These are phyloP conservation scores for Geosmithia flava DNA, from an alignment of 2,329 filamentous ascomycete species.

Conservation along the genomic window DNA sequence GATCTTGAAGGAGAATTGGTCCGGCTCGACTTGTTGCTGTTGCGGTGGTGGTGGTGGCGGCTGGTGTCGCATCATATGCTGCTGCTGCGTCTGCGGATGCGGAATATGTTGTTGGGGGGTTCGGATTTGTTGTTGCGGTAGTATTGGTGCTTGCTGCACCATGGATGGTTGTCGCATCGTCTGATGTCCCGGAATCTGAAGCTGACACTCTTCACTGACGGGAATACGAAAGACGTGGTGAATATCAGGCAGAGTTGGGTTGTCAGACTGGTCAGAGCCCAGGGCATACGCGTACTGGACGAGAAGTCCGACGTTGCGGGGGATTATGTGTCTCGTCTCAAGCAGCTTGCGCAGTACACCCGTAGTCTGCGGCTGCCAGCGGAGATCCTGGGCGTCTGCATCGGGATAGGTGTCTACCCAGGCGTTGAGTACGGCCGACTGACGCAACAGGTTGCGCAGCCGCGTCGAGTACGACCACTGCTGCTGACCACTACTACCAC, in stretches of 20 bases:
- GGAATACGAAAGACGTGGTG: constrained; percentile 21
- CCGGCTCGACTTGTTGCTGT: constrained; percentile 9
- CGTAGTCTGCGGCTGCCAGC: constrained; percentile 29
- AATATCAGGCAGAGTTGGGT: constrained; percentile 12
- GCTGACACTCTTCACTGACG: constrained; percentile 19
- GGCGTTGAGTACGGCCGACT: constrained; percentile 19
- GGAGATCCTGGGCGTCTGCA: constrained; percentile 17
- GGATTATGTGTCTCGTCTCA: constrained; percentile 27
- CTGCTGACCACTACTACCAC: constrained; percentile 11
- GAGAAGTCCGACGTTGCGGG: constrained; percentile 20
- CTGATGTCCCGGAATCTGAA: constrained; percentile 19
- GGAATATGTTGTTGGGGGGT: neutral
- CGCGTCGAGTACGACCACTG: constrained; percentile 29
- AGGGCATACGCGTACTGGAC: constrained; percentile 25
- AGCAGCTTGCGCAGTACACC: constrained; percentile 28
- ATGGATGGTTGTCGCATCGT: constrained; percentile 6
- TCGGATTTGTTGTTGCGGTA: no score
- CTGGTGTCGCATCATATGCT: constrained; percentile 3
- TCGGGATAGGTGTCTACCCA: constrained; percentile 25
- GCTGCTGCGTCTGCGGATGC: constrained; percentile 7
- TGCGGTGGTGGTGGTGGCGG: constrained; percentile 3
- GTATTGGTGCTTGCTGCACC: constrained; percentile 4
- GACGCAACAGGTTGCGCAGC: constrained; percentile 30
- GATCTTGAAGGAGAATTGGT: constrained; percentile 23
- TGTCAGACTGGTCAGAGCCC: constrained; percentile 17